These are phyloP conservation scores for Platismatia glauca DNA, from an alignment of 495 filamentous ascomycete genomes.

Conservation along the genomic window DNA sequence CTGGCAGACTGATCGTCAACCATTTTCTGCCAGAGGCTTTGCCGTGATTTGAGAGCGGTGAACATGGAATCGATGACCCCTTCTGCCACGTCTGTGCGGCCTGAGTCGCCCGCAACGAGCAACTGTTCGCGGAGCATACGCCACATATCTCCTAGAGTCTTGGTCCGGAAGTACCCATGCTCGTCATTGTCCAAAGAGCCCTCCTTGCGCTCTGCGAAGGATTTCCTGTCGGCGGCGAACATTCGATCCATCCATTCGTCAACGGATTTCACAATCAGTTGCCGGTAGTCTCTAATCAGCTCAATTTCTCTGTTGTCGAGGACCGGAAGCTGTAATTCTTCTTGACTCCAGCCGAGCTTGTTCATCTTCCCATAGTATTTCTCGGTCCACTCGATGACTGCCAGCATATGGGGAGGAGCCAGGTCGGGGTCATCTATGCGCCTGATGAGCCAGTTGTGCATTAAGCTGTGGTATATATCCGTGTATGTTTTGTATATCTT, in stretches of 20 bases:
- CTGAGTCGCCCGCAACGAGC: constrained; percentile 66
- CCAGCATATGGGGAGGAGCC: constrained; percentile 67
- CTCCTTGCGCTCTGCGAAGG: constrained; percentile 66
- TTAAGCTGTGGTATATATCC: constrained; percentile 80
- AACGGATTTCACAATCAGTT: constrained; percentile 86
- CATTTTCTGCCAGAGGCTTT: constrained; percentile 75
- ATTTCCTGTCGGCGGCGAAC: constrained; percentile 63
- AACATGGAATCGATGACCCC: constrained; percentile 94
- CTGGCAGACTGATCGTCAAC: constrained; percentile 76
- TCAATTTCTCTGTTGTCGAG: constrained; percentile 83
- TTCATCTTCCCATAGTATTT: constrained; percentile 95
- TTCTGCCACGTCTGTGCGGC: constrained; percentile 77
- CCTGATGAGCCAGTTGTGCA: constrained; percentile 84
- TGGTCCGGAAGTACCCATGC: constrained; percentile 79
- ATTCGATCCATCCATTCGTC: constrained; percentile 98
- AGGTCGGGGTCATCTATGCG: constrained; percentile 74
- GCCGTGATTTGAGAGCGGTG: constrained; percentile 67
- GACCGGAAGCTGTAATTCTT: constrained; percentile 69
- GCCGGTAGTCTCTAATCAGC: constrained; percentile 84
- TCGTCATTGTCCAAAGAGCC: constrained; percentile 78
- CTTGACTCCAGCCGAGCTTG: constrained; percentile 67
- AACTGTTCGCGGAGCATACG: constrained; percentile 92
- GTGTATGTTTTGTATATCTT: constrained; percentile 86
- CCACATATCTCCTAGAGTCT: constrained; percentile 89
- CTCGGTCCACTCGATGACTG: constrained; percentile 89